These are phyloP conservation scores for Chytriomyces sp. DNA, from an alignment of 192 early-diverging fungal species.

Conservation along the genomic window DNA sequence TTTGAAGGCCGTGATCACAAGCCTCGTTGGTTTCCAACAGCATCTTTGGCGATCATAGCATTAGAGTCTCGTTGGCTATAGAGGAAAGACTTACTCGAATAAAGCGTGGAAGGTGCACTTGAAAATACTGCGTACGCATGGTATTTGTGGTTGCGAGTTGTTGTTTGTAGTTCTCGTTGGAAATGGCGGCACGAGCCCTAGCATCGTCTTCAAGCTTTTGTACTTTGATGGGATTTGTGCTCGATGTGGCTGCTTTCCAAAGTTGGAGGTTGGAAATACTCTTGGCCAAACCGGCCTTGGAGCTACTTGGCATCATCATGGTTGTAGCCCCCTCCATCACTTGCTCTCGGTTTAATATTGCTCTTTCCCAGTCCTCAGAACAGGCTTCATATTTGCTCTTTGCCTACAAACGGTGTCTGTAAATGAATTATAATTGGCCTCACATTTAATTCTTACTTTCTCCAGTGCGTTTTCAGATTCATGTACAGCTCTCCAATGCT, in stretches of 20 bases:
- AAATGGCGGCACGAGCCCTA: constrained; percentile 72
- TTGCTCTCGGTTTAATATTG: constrained; percentile 42
- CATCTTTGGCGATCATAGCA: constrained; percentile 21
- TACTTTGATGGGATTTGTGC: constrained; percentile 55
- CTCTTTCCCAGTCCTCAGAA: constrained; percentile 85
- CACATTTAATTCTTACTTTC: constrained; percentile 61
- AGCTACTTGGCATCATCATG: constrained; percentile 21
- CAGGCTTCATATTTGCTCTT: constrained; percentile 76
- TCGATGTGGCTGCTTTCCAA: constrained; percentile 32
- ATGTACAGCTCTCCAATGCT: constrained; percentile 72
- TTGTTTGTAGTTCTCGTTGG: constrained; percentile 82
- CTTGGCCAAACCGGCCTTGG: constrained; percentile 54
- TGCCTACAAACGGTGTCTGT: constrained; percentile 43
- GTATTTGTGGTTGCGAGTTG: constrained; percentile 78
- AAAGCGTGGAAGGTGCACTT: constrained; percentile 79
- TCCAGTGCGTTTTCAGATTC: constrained; percentile 81
- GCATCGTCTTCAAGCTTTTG: constrained; percentile 87
- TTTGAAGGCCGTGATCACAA: constrained; percentile 78
- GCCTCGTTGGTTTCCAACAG: constrained; percentile 85
- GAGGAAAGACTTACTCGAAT: constrained; percentile 60
- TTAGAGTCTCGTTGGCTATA: too few relatives aligned
- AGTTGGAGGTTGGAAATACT: constrained; percentile 55
- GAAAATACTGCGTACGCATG: constrained; percentile 74
- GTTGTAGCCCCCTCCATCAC: constrained; percentile 3
- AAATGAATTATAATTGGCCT: too few relatives aligned